A percentile compares a stretch with the other conserved stretches of the same genome.
These are phyloP conservation scores for Triangularia setosa DNA, from an alignment of 2,329 filamentous ascomycete genomes.

Conservation along the genomic window DNA sequence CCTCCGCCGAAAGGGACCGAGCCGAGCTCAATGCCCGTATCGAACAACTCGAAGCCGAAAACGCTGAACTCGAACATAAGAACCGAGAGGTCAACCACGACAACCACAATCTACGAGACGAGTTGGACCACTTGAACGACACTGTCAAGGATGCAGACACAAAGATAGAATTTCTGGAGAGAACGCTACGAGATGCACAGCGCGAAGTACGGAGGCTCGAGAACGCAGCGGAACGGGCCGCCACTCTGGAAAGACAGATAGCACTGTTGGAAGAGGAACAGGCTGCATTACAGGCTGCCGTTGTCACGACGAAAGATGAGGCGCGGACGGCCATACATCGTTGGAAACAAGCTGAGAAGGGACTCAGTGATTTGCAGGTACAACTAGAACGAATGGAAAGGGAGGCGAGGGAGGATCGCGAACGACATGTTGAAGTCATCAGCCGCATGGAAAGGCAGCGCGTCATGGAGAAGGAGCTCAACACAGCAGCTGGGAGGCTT, in stretches of 20 bases:
- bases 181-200: constrained; percentile 72
- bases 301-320: constrained; percentile 67
- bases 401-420: constrained; percentile 74
- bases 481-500: constrained; percentile 72
- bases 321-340: constrained; percentile 74
- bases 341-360: constrained; percentile 81
- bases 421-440: constrained; percentile 77
- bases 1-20: constrained; percentile 84
- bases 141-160: constrained; percentile 76
- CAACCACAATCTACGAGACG: constrained; percentile 75
- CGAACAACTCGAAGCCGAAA: constrained; percentile 69
- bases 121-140: constrained; percentile 79
- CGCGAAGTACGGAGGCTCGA: constrained; percentile 72
- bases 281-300: constrained; percentile 61
- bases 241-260: constrained; percentile 76
- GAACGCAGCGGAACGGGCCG: constrained; percentile 67
- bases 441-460: constrained; percentile 79
- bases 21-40: constrained; percentile 68
- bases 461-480: constrained; percentile 75
- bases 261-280: constrained; percentile 79
- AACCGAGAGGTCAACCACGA: constrained; percentile 79
- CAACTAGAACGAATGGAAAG: constrained; percentile 86
- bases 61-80: constrained; percentile 67
- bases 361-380: constrained; percentile 73
- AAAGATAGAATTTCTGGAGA: constrained; percentile 72